Base-by-base conservation (phyloP, 768 basidiomycete genomes). In the Podaxis sp. region DNA sequence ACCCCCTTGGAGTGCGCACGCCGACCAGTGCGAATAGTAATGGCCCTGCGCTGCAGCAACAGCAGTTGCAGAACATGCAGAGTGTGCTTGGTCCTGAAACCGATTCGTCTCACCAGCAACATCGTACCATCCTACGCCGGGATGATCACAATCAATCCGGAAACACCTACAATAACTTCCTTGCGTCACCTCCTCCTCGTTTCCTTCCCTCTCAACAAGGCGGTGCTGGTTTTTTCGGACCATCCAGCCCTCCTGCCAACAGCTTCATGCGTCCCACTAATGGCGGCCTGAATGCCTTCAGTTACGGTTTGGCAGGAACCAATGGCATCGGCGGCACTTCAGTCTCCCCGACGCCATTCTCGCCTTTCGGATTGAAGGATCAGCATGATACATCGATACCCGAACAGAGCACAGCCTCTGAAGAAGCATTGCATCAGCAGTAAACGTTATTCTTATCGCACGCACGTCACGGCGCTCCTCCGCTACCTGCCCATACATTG, bases 1-100 rank as follows among this genome's bases (percentile, higher is more conserved):
- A 99, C 73, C 95, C 96, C 6, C 83, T 99, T n/a, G 96, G 96
- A 52, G 90, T 93, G 56, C 88, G 92, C 53, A 92, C 90, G 7
- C 88, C 91, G 11, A 90, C 88, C 13, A 87, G 85, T 68, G 80
- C 82, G 22, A 74, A 74, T 26, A 75, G 74, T 42, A 74, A 66
- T 22, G 70, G 69, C 40, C 78, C 78, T 19, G 69, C 76, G 33
- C 70, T 76, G 7, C 63, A 81, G 63, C 81, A 82, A 65, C 80
- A 81, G 62, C 79, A 80, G 63, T 80, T 72, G 48, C 73, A 73
- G 59, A 68, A 72, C 19, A 68, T 70, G 65, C 42, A 61, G 51
- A 33, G 59, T 63, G 36, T 55, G 36, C 66, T 57, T 8, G 48
- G 39, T 38, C 44, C 48, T 17, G 66, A 65, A 38, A 55, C 52